These are phyloP conservation scores for Pythium pectinolyticum DNA, from an alignment of 352 stramenopile species.

Conservation along the genomic window DNA sequence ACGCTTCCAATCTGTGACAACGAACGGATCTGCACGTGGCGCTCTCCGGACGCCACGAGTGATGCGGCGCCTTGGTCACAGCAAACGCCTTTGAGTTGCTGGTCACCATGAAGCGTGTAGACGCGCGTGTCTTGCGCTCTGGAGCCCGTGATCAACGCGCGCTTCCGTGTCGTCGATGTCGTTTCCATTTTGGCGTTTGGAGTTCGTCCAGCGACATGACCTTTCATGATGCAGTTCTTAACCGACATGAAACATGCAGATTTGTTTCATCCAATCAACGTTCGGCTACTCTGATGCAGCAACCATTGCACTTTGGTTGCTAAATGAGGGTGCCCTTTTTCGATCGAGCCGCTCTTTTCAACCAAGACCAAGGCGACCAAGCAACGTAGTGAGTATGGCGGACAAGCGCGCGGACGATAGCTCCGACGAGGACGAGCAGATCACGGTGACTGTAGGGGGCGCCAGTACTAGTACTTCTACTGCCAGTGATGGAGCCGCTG, in stretches of 20 bases:
- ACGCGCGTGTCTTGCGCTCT: not conserved
- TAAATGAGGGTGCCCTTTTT: not conserved
- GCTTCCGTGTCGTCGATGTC: not conserved
- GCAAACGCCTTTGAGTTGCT: constrained; percentile 17
- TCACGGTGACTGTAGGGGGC: constrained; percentile 31
- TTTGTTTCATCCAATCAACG: not conserved
- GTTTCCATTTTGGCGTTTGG: constrained; percentile 5
- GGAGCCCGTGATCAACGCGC: not conserved
- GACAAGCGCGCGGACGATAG: constrained; percentile 54
- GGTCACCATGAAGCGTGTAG: constrained; percentile 24
- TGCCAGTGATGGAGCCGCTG: not conserved
- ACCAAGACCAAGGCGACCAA: constrained; percentile 18
- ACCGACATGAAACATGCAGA: not conserved
- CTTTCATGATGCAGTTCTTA: constrained; percentile 26
- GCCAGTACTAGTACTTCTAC: not conserved
- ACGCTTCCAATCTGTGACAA: not conserved
- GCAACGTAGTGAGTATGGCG: constrained; percentile 18
- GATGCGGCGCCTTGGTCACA: not conserved
- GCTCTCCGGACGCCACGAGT: constrained; percentile 20
- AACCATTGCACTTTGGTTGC: not conserved
- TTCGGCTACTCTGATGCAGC: not conserved
- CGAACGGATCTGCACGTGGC: constrained; percentile 23
- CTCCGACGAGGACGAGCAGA: constrained; percentile 86
- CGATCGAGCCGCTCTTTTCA: constrained; percentile 23
- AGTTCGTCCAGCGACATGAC: not conserved